Conservation (phyloP, 495 filamentous ascomycete species). For the Hypoxylon fragiforme region DNA sequence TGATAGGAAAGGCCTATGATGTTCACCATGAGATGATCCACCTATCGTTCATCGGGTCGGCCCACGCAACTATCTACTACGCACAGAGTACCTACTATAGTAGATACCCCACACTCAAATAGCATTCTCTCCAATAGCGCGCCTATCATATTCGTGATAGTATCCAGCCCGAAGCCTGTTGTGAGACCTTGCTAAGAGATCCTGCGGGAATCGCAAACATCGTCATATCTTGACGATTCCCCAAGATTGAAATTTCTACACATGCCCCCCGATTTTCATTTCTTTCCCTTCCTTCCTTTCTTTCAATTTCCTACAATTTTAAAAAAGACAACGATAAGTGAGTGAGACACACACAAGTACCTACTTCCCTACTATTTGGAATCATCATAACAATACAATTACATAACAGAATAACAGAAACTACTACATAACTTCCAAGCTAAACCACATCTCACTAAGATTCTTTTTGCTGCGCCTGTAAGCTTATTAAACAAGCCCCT, state of each 20-base stretch:
- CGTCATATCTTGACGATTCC: not conserved
- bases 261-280: not conserved
- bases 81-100: conserved; percentile 5
- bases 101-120: conserved; percentile 26
- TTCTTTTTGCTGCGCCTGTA: not conserved
- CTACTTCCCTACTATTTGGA: no score
- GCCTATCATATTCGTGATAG: conserved; percentile 11
- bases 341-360: no score
- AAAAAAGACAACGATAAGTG: no score
- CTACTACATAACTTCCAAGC: not conserved
- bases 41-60: conserved; percentile 8
- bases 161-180: not conserved
- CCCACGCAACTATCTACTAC: not conserved
- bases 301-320: no score
- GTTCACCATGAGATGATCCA: not conserved
- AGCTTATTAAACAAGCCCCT: not conserved
- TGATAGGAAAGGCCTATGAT: no score
- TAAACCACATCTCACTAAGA: not conserved
- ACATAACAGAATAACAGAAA: not conserved
- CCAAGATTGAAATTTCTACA: not conserved
- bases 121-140: conserved; percentile 1
- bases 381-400: no score
- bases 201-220: conserved; percentile 15
- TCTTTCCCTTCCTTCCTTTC: no score
- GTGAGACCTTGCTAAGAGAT: not conserved